These are phyloP conservation scores for Xylariomycetidae sp. DNA, from an alignment of 2,329 filamentous ascomycete species.

Conservation along the genomic window DNA sequence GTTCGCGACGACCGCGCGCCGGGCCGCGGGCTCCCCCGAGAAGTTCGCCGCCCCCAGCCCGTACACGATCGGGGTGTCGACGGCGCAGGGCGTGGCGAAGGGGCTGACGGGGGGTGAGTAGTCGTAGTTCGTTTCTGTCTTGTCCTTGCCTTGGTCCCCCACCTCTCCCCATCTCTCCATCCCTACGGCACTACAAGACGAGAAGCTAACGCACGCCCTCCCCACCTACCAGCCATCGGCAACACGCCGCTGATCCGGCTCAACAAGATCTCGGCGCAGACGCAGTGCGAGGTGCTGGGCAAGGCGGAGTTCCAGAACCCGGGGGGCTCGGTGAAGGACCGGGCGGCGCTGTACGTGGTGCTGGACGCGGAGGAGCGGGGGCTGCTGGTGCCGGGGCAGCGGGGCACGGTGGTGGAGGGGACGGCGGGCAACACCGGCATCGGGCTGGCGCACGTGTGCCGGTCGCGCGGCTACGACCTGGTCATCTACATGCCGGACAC, in stretches of 20 bases:
- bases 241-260: constrained; percentile 93
- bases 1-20: constrained; percentile 57
- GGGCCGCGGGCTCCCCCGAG: constrained; percentile 37
- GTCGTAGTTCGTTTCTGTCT: background rate
- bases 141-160: background rate
- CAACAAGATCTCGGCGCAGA: constrained; percentile 80
- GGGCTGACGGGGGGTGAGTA: constrained; percentile 71
- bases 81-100: constrained; percentile 71
- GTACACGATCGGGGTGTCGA: constrained; percentile 67
- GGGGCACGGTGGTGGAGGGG: constrained; percentile 94
- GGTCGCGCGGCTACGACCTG: constrained; percentile 83
- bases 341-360: constrained; percentile 89
- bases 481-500: constrained; percentile 99
- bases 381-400: constrained; percentile 69
- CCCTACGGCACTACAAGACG: background rate
- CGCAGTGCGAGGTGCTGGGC: constrained; percentile 87
- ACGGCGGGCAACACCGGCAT: constrained; percentile 98
- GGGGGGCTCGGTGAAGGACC: constrained; percentile 92
- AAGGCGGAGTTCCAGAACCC: constrained; percentile 99
- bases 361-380: constrained; percentile 88
- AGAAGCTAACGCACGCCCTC: background rate
- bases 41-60: constrained; percentile 37
- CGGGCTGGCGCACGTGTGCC: constrained; percentile 92
- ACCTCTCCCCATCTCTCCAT: background rate
- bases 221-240: constrained; percentile 66